A percentile compares a stretch with the other conserved stretches of the same genome.
phyloP scores from a whole-genome alignment of 768 basidiomycete genomes.

The Wakefieldia striispora region DNA sequence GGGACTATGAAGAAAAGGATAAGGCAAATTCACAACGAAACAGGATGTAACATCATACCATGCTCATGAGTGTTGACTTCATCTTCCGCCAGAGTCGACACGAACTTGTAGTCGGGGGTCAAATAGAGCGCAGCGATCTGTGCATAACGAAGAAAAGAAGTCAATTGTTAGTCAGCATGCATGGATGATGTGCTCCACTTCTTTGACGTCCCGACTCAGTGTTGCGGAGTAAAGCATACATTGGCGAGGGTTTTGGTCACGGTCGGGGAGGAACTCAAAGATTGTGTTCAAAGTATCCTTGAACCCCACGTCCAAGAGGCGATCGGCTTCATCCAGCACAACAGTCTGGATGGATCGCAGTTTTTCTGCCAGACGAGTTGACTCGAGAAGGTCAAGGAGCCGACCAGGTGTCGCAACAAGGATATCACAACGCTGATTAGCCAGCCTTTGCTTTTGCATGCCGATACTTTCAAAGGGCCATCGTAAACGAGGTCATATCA shows the following conservation, averaged over 20 bases:
- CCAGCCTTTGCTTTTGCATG: slow-evolving; percentile 28
- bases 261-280: slow-evolving; percentile 39
- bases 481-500: not conserved
- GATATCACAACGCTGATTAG: slow-evolving; percentile 42
- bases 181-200: slow-evolving; percentile 32
- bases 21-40: not conserved
- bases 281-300: slow-evolving; percentile 67
- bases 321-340: slow-evolving; percentile 74
- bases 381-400: slow-evolving; percentile 67
- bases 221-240: slow-evolving; percentile 74
- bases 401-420: slow-evolving; percentile 76
- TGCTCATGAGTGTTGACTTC: slow-evolving; percentile 63
- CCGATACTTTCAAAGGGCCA: slow-evolving; percentile 16
- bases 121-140: slow-evolving; percentile 31
- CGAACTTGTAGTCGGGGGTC: slow-evolving; percentile 37
- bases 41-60: slow-evolving; percentile 32
- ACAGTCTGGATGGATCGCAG: slow-evolving; percentile 42
- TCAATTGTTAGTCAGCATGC: not conserved
- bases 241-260: slow-evolving; percentile 55
- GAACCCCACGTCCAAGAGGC: slow-evolving; percentile 74
- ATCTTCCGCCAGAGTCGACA: slow-evolving; percentile 56
- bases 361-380: slow-evolving; percentile 34
- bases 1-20: slow-evolving; percentile 33
- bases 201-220: slow-evolving; percentile 64
- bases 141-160: not conserved